phyloP scores from a whole-genome alignment of 1,139 yeast species.

The Sugiyamaella novakii region DNA sequence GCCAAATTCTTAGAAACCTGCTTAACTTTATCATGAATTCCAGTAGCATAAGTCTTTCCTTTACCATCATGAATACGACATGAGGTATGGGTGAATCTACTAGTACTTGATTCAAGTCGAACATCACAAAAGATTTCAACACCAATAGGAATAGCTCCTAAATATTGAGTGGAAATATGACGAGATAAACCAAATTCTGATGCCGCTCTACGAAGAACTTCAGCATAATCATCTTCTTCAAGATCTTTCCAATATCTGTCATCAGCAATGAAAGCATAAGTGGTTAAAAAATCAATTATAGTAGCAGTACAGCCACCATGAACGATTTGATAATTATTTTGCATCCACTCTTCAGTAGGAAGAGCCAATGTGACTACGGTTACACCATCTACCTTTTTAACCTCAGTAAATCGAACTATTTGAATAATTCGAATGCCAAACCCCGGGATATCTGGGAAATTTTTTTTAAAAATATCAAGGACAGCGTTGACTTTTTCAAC shows the following conservation, averaged over 20 bases:
- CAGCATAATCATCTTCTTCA: conserved; percentile 23
- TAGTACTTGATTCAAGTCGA: conserved; percentile 33
- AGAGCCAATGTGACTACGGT: conserved; percentile 28
- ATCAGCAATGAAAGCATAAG: conserved; percentile 35
- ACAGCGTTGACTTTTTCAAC: conserved; percentile 13
- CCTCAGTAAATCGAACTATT: conserved; percentile 1
- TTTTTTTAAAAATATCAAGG: conserved; percentile 2
- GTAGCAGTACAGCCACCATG: conserved; percentile 44
- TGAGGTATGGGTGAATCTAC: conserved; percentile 33
- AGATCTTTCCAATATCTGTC: conserved; percentile 33
- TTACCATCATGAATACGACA: conserved; percentile 29
- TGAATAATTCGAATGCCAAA: conserved; percentile 5
- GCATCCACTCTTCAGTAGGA: conserved; percentile 31
- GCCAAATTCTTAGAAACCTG: conserved; percentile 10
- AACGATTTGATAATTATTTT: conserved; percentile 33
- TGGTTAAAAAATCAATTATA: conserved; percentile 35
- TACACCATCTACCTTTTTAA: conserved; percentile 16
- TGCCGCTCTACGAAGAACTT: conserved; percentile 20
- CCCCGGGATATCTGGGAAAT: conserved; percentile 7
- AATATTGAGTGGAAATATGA: conserved; percentile 35
- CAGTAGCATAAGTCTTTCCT: conserved; percentile 33
- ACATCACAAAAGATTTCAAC: conserved; percentile 31
- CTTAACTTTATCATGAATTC: conserved; percentile 40
- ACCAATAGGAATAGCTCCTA: conserved; percentile 38
- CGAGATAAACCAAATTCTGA: conserved; percentile 37